Base-by-base conservation (phyloP, 805 yeast species). In the Teunomyces lycoperdinae region DNA sequence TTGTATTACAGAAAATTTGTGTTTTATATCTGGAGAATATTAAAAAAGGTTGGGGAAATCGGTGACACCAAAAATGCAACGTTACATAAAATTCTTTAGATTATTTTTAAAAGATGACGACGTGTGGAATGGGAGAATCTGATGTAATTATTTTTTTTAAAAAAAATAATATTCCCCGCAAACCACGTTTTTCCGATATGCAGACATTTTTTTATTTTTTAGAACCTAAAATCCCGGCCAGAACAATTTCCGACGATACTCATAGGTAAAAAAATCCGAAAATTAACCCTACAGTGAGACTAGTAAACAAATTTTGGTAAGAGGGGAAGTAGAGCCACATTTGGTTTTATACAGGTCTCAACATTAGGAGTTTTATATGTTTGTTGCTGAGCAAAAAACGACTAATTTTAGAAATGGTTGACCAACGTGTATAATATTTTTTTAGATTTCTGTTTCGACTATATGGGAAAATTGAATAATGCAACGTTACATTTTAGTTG, bases 41-140 rank as follows among this genome's bases (percentile, higher is more conserved):
- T 11, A 10, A 17, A 20, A 17, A 17, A 17, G 16, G 16, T 24
- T 38, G 16, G 9, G 30, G 5, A 14, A 38, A n/a, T 4, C 29
- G 14, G 41, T 13, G 14, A 29, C 34, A 28, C 5, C 9, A 9
- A 29, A 39, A 45, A 40, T 46, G 42, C 35, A 46, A 46, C 49
- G 45, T 46, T 47, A 38, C 47, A 44, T 44, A 9, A 7, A n/a
- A 14, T 1, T 9, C 24, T 20, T 20, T 20, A 20, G 24, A 20
- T 20, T 20, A 20, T 20, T 20, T 20, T 20, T 20, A 20, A 20
- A 20, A 4, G 5, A 5, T 20, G 24, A 5, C 24, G 5, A 20
- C 24, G 24, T 20, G 5, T 20, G 5, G 24, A 20, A 20, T 20
- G 24, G 24, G 24, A 6, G 24, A 20, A 20, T 20, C 24, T 20